phyloP scores from a whole-genome alignment of 83 land plant genomes.

The Picea engelmannii region DNA sequence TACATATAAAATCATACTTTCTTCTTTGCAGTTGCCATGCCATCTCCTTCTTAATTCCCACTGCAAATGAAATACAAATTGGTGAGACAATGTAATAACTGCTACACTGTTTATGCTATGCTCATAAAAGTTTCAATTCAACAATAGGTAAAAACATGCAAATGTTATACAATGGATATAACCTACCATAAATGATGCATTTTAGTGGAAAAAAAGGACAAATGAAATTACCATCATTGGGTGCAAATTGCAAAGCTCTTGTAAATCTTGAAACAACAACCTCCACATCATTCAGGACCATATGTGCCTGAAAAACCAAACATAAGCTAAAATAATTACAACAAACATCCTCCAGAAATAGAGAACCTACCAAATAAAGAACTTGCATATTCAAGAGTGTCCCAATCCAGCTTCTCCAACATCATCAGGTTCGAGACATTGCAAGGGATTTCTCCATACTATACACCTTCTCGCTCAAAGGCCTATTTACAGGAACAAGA shows the following conservation, averaged over 20 bases:
- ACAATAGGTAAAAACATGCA: background rate
- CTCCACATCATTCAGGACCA: constrained; percentile 13
- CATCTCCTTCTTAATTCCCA: background rate
- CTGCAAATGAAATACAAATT: background rate
- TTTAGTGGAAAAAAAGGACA: background rate
- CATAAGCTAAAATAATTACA: background rate
- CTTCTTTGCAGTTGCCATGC: constrained; percentile 7
- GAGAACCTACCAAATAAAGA: background rate
- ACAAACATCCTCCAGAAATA: background rate
- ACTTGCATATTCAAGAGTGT: background rate
- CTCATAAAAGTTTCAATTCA: background rate
- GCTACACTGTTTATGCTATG: background rate
- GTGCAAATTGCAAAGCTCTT: constrained; percentile 15
- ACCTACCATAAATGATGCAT: too few species aligned
- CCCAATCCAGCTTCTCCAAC: constrained; percentile 48
- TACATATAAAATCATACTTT: background rate
- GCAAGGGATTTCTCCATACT: constrained; percentile 28
- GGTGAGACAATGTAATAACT: background rate
- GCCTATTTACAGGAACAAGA: too few species aligned
- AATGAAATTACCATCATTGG: constrained; percentile 11
- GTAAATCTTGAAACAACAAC: constrained; percentile 10
- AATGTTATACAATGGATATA: background rate
- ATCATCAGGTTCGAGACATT: constrained; percentile 23
- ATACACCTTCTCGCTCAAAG: too few species aligned
- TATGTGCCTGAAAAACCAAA: constrained; percentile 7